A percentile compares a stretch with the other conserved stretches of the same genome.
Conservation (phyloP, 148 eudicot genomes). For the Silene conica region DNA sequence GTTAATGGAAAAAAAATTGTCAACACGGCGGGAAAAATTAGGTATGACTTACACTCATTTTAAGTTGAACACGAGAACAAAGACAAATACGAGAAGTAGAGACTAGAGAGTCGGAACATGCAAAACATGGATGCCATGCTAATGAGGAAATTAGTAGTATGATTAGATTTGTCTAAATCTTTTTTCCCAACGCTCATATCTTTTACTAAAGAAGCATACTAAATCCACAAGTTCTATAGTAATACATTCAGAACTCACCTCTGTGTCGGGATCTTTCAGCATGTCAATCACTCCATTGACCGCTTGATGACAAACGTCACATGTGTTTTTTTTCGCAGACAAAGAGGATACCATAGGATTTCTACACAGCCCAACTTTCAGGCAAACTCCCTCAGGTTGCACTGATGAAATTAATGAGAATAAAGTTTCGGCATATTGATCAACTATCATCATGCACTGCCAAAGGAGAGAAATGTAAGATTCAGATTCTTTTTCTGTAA, state of each 20-base stretch:
- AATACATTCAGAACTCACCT: slow-evolving; percentile 43
- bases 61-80: too few species aligned
- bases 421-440: slow-evolving; percentile 66
- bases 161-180: not conserved
- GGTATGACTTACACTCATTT: not conserved
- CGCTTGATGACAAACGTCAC: slow-evolving; percentile 60
- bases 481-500: not conserved
- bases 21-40: not conserved
- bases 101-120: not conserved
- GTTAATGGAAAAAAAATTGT: not conserved
- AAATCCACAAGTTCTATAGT: not conserved
- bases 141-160: not conserved
- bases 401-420: slow-evolving; percentile 59
- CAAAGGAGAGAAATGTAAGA: slow-evolving; percentile 14
- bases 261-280: slow-evolving; percentile 82
- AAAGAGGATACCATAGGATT: slow-evolving; percentile 22
- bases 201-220: not conserved
- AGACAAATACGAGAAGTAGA: not conserved
- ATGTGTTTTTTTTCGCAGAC: slow-evolving; percentile 32
- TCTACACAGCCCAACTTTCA: slow-evolving; percentile 53
- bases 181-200: not conserved
- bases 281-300: slow-evolving; percentile 48
- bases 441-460: slow-evolving; percentile 77
- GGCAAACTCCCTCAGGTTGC: slow-evolving; percentile 59
- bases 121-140: not conserved